These are phyloP conservation scores for Rhododendron ferrugineum DNA, from an alignment of 148 eudicot species.

Conservation along the genomic window DNA sequence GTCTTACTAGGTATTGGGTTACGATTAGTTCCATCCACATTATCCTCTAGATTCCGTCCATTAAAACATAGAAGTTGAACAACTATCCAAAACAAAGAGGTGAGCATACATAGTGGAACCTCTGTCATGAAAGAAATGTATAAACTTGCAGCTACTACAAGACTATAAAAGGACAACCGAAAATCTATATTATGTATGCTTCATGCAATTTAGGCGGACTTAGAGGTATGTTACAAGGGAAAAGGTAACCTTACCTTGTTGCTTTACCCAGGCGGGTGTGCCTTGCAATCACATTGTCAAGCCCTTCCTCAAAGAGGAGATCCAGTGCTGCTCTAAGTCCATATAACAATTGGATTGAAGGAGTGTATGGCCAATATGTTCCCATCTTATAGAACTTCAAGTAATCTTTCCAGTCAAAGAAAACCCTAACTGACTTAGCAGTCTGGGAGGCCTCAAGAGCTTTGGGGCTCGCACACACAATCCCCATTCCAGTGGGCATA, in stretches of 20 bases:
- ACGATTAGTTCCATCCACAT: neutral
- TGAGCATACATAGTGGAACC: neutral
- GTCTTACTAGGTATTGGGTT: neutral
- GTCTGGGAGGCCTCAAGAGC: conserved; percentile 84
- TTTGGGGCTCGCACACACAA: conserved; percentile 89
- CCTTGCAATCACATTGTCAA: conserved; percentile 92
- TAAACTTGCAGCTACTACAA: neutral
- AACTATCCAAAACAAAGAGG: neutral
- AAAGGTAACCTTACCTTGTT: conserved; percentile 49
- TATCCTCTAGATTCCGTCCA: neutral
- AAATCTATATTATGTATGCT: neutral
- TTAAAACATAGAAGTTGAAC: neutral
- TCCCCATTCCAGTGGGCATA: conserved; percentile 91
- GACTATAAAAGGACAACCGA: neutral
- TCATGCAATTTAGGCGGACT: neutral
- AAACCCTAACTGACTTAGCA: conserved; percentile 82
- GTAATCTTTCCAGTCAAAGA: conserved; percentile 98
- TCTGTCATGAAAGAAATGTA: neutral
- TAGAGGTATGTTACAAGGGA: neutral
- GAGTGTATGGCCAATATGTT: conserved; percentile 97
- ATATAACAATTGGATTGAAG: conserved; percentile 89
- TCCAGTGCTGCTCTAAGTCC: conserved; percentile 90
- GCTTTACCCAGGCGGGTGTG: conserved; percentile 83
- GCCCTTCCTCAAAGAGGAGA: conserved; percentile 92
- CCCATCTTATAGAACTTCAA: conserved; percentile 91